Conservation (phyloP, 306 rosid species). For the Vigna reflexopilosa region DNA sequence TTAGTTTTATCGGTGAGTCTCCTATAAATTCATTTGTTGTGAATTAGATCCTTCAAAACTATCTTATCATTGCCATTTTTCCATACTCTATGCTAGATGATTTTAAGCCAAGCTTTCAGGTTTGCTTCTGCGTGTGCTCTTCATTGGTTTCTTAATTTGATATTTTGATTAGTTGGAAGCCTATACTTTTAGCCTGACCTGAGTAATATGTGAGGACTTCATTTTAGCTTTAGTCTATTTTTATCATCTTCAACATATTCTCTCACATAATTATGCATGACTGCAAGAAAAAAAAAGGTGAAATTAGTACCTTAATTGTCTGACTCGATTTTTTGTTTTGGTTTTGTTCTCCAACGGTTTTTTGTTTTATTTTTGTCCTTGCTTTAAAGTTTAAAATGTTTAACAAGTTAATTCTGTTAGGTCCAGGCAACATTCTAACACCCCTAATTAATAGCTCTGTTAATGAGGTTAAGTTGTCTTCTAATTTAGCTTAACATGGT, state of each 20-base stretch:
- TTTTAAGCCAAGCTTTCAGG: not conserved
- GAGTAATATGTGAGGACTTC: not conserved
- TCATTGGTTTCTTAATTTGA: not conserved
- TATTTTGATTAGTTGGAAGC: conserved; percentile 9
- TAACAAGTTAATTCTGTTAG: too few relatives aligned
- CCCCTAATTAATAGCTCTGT: too few relatives aligned
- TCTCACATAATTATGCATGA: not conserved
- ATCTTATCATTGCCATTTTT: conserved; percentile 3
- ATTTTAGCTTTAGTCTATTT: not conserved
- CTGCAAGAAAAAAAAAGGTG: too few relatives aligned
- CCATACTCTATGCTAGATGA: conserved; percentile 15
- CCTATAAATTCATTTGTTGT: not conserved
- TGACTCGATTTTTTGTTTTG: too few relatives aligned
- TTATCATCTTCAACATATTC: not conserved
- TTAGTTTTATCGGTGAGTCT: not conserved
- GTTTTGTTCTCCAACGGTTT: too few relatives aligned
- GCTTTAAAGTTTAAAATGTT: too few relatives aligned
- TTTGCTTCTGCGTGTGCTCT: not conserved
- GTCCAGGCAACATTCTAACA: too few relatives aligned
- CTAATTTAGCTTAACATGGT: too few relatives aligned
- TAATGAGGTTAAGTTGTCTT: too few relatives aligned
- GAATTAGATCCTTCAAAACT: conserved; percentile 23
- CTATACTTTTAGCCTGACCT: not conserved
- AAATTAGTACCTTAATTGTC: too few relatives aligned
- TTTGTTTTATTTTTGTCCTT: too few relatives aligned